These are phyloP conservation scores for Pleomassaria siparia DNA, from an alignment of 2,329 filamentous ascomycete genomes.

Conservation along the genomic window DNA sequence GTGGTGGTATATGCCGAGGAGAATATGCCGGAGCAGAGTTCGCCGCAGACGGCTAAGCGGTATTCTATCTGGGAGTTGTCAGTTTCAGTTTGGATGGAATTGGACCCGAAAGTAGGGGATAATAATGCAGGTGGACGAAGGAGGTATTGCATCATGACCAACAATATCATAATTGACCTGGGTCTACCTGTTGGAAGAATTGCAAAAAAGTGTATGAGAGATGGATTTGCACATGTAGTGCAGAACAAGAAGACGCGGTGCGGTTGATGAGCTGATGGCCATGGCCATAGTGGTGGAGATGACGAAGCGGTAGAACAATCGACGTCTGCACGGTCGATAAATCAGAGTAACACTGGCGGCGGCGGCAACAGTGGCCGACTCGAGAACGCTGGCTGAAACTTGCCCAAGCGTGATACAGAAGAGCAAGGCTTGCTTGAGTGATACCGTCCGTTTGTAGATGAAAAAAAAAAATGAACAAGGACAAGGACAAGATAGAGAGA, in stretches of 20 bases:
- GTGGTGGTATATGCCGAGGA: slow-evolving; percentile 64
- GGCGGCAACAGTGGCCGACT: slow-evolving; percentile 1
- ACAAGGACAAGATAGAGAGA: too few species aligned
- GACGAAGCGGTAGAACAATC: neutral
- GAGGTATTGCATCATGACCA: too few species aligned
- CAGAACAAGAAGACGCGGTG: too few species aligned
- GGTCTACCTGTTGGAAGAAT: too few species aligned
- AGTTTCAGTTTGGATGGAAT: neutral
- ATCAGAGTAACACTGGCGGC: neutral
- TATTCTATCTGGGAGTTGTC: slow-evolving; percentile 65
- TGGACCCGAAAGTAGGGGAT: too few species aligned
- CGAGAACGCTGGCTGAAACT: slow-evolving; percentile 15
- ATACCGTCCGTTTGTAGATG: too few species aligned
- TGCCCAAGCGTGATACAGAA: slow-evolving; percentile 17
- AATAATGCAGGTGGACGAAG: too few species aligned
- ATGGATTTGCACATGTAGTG: too few species aligned
- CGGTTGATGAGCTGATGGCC: too few species aligned
- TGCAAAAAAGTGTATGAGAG: too few species aligned
- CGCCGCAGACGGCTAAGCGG: slow-evolving; percentile 71
- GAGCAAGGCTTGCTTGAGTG: neutral
- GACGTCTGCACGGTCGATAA: neutral
- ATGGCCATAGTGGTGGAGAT: too few species aligned
- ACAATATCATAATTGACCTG: too few species aligned
- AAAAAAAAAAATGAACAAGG: slow-evolving; percentile 2
- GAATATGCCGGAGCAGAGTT: slow-evolving; percentile 79